Conservation (phyloP, 257 asterid species). For the Handroanthus guayacan region DNA sequence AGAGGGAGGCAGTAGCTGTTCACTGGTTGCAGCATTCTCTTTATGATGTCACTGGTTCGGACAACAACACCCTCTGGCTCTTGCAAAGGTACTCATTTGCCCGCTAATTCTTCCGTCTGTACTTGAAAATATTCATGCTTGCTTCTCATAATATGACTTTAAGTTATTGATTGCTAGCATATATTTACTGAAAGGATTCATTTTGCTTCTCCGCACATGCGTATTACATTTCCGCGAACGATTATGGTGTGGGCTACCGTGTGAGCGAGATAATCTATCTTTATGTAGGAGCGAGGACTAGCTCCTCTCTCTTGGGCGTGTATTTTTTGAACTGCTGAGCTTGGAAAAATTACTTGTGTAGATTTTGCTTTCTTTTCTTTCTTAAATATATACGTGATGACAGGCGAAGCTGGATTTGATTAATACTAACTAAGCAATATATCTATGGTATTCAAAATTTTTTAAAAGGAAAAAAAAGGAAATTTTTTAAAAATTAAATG, state of each 20-base stretch:
- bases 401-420: not conserved
- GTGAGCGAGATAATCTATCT: not conserved
- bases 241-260: not conserved
- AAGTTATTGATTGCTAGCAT: not conserved
- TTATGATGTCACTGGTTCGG: constrained; percentile 93
- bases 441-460: too few relatives aligned
- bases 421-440: too few relatives aligned
- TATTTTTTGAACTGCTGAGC: not conserved
- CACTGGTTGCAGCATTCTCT: constrained; percentile 98
- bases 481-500: not conserved
- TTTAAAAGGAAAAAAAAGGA: too few relatives aligned
- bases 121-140: not conserved
- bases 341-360: not conserved
- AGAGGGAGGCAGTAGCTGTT: constrained; percentile 95
- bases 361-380: not conserved
- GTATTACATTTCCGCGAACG: not conserved
- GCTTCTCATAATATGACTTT: not conserved
- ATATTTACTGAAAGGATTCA: too few relatives aligned
- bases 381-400: not conserved
- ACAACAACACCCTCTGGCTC: constrained; percentile 77
- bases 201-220: not conserved
- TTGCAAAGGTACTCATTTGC: constrained; percentile 73
- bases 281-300: not conserved
- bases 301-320: not conserved
- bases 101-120: not conserved